Base-by-base conservation (phyloP, 2,329 filamentous ascomycete species). In the Cytospora mali region DNA sequence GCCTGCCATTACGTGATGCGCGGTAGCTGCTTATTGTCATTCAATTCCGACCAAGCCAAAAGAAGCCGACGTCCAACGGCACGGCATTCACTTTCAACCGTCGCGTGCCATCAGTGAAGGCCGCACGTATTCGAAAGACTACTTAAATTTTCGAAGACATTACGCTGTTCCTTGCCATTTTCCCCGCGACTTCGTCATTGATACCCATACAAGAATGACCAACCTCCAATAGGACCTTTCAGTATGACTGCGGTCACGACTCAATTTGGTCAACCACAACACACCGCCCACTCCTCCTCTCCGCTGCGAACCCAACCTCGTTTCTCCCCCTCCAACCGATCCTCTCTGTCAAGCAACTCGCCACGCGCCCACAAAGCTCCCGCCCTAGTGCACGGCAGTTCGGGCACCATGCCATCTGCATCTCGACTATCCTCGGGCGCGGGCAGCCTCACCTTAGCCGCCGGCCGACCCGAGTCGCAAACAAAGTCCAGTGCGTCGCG, bases 221-320 rank as follows among this genome's bases (percentile, higher is more conserved):
- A 35, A 62, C 59, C 49, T 54, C 59, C 63, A 58, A 42, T 62
- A 62, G 46, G 51, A 49, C 28, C 61, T 50, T 54, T 50, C 49
- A 55, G 25, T 35, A 65, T 65, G 63, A 65, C 63, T 55, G 60
- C 60, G 50, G 59, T 59, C 60, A 60, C 63, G 28, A 53, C 62
- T 55, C 55, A 53, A 62, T 33, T 31, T 50, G 49, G 60, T 27
- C 60, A 39, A 58, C 46, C 28, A 33, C 60, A 55, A 29, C 55
- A 59, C 55, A 55, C 53, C 55, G 55, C 52, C 48, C 33, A 57
- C 55, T 21, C 46, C 25, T 42, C 55, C 46, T 16, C 60, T 21
- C 28, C 27, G 27, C 25, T 42, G 55, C 60, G 55, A 4, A 33
- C 55, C 51, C 28, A 35, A 39, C 55, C 51, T 33, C 39, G 27